phyloP scores from a whole-genome alignment of 768 basidiomycete species.

The Nidula microcarpa region DNA sequence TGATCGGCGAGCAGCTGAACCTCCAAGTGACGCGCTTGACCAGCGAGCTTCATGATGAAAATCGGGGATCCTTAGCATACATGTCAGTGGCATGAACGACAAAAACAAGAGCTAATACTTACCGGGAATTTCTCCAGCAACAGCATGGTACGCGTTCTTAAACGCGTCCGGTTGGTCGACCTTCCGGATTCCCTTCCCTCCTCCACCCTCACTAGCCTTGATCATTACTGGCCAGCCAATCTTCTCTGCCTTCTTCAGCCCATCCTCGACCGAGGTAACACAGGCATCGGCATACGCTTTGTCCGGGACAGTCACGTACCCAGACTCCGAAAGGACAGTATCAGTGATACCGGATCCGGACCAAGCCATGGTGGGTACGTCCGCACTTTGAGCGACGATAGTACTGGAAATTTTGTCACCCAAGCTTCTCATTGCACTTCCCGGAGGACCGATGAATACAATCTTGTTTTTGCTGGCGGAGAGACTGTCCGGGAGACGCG shows the following conservation, averaged over 20 bases:
- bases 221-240: conserved; percentile 99
- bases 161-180: conserved; percentile 85
- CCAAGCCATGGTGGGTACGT: conserved; percentile 99
- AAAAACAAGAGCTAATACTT: conserved; percentile 15
- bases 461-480: conserved; percentile 92
- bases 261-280: conserved; percentile 84
- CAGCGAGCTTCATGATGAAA: conserved; percentile 99
- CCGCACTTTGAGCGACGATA: conserved; percentile 94
- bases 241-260: conserved; percentile 73
- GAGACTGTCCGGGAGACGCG: conserved; percentile 90
- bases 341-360: conserved; percentile 93
- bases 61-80: conserved; percentile 79
- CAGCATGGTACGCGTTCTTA: conserved; percentile 92
- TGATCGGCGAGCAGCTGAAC: conserved; percentile 98
- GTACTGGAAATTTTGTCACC: conserved; percentile 99
- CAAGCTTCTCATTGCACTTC: conserved; percentile 97
- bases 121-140: conserved; percentile 97
- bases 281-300: conserved; percentile 87
- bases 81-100: conserved; percentile 3
- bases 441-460: conserved; percentile 98
- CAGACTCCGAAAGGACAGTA: conserved; percentile 77
- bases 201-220: conserved; percentile 98
- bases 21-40: conserved; percentile 95
- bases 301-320: conserved; percentile 94
- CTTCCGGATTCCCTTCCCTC: conserved; percentile 98